Evolutionary conservation across 2,329 filamentous ascomycete species (phyloP).

Genomic region (Mycosphaerella sp.): DNA sequence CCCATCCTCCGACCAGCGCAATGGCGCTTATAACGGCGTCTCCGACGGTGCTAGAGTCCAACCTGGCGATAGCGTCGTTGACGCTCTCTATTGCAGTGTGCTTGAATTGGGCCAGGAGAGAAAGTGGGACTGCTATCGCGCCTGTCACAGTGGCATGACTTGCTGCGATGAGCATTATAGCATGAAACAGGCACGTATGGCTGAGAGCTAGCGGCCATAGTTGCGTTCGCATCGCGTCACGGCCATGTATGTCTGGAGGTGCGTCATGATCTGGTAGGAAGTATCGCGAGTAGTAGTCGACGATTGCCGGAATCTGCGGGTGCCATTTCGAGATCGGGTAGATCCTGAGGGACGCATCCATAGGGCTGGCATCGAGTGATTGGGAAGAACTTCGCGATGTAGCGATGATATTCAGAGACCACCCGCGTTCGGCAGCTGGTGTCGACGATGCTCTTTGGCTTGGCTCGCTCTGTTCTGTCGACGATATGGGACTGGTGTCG

Average conservation of each 20-base stretch:
- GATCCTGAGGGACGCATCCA: constrained; percentile 12
- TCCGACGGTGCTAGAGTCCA: constrained; percentile 10
- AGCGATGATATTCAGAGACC: not conserved
- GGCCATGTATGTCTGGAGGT: constrained; percentile 7
- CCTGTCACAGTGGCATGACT: constrained; percentile 20
- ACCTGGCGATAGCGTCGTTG: constrained; percentile 16
- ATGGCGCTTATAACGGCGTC: constrained; percentile 20
- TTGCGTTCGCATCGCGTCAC: constrained; percentile 16
- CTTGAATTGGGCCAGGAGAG: constrained; percentile 18
- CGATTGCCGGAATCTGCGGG: constrained; percentile 15
- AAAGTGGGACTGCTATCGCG: constrained; percentile 10
- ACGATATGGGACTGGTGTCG: constrained; percentile 9
- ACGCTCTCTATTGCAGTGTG: constrained; percentile 18
- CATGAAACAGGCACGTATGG: constrained; percentile 18
- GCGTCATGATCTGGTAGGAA: constrained; percentile 12
- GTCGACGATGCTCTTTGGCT: constrained; percentile 13
- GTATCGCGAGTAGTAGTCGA: constrained; percentile 16
- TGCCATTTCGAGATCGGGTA: constrained; percentile 20
- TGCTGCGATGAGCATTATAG: constrained; percentile 18
- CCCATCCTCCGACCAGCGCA: constrained; percentile 21
- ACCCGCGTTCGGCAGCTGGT: constrained; percentile 11
- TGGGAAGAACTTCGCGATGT: constrained; percentile 10
- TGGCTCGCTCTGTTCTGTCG: constrained; percentile 11
- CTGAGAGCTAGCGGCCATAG: constrained; percentile 19
- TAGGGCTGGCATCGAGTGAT: constrained; percentile 10